Percentiles rank a stretch among this genome's conserved stretches.
Conservation (phyloP, 495 filamentous ascomycete genomes). For the Talaromyces liani region DNA sequence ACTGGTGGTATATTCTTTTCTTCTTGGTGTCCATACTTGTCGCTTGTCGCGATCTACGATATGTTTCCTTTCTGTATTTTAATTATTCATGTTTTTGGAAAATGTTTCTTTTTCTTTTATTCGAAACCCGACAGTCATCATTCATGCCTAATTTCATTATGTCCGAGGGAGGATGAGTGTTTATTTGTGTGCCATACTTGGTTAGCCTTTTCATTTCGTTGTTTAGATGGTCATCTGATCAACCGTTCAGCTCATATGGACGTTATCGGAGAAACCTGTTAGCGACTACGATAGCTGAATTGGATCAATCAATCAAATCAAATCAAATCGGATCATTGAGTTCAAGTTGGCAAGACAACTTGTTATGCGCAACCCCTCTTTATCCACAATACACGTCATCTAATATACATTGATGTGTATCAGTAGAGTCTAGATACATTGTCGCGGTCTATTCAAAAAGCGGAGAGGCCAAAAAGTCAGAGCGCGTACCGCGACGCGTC, state of each 20-base stretch:
- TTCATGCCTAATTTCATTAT: neutral
- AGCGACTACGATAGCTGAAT: neutral
- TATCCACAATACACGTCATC: neutral
- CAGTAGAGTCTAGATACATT: neutral
- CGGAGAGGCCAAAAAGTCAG: neutral
- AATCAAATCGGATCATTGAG: neutral
- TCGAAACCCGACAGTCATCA: neutral
- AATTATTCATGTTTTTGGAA: neutral
- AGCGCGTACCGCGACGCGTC: neutral
- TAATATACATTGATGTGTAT: neutral
- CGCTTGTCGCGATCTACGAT: neutral
- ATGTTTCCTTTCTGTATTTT: neutral
- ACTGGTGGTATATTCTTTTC: neutral
- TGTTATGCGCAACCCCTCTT: slow-evolving; percentile 1
- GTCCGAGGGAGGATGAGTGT: neutral
- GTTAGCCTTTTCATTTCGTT: neutral
- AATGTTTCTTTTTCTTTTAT: neutral
- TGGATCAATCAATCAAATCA: neutral
- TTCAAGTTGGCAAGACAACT: neutral
- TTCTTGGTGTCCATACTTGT: neutral
- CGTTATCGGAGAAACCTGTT: neutral
- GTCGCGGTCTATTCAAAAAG: neutral
- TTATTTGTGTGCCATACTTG: neutral
- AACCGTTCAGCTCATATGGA: neutral
- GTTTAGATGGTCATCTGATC: neutral